These are phyloP conservation scores for Pyrenochaeta sp. DNA, from an alignment of 2,329 filamentous ascomycete genomes.

Conservation along the genomic window DNA sequence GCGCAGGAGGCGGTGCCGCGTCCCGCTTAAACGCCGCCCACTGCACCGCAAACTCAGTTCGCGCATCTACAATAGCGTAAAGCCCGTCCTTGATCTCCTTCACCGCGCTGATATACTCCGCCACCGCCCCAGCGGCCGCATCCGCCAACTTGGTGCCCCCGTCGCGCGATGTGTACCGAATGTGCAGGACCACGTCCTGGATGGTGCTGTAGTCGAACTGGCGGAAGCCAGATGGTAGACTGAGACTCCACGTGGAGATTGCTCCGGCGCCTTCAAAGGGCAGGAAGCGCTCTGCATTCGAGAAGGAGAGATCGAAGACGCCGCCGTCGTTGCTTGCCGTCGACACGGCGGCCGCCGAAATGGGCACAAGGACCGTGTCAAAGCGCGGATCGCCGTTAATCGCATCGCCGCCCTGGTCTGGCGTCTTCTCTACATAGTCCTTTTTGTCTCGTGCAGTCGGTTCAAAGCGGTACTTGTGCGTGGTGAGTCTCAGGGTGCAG, in stretches of 20 bases:
- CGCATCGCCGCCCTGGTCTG: too few species aligned
- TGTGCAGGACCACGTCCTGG: conserved; percentile 45
- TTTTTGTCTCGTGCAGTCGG: too few species aligned
- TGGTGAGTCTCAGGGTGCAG: conserved; percentile 10
- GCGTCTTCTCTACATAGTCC: too few species aligned
- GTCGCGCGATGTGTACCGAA: conserved; percentile 45
- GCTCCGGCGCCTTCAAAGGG: conserved; percentile 52
- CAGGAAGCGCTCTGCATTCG: conserved; percentile 33
- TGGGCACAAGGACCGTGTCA: too few species aligned
- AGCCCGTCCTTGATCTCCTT: too few species aligned
- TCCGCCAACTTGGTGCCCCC: conserved; percentile 25
- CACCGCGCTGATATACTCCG: too few species aligned
- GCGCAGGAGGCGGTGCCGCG: too few species aligned
- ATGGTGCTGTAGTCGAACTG: conserved; percentile 48
- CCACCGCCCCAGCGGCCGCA: background rate
- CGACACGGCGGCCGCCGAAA: conserved; percentile 9
- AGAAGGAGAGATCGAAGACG: conserved; percentile 45
- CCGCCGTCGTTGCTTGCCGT: conserved; percentile 44
- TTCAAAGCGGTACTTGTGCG: background rate
- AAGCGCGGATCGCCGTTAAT: too few species aligned
- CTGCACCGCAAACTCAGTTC: too few species aligned
- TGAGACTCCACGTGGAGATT: conserved; percentile 41
- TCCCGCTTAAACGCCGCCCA: too few species aligned
- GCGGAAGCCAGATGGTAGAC: conserved; percentile 32
- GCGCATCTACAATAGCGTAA: too few species aligned